Evolutionary conservation across 441 rosid genomes (phyloP).

Genomic region (Jatropha multifida): DNA sequence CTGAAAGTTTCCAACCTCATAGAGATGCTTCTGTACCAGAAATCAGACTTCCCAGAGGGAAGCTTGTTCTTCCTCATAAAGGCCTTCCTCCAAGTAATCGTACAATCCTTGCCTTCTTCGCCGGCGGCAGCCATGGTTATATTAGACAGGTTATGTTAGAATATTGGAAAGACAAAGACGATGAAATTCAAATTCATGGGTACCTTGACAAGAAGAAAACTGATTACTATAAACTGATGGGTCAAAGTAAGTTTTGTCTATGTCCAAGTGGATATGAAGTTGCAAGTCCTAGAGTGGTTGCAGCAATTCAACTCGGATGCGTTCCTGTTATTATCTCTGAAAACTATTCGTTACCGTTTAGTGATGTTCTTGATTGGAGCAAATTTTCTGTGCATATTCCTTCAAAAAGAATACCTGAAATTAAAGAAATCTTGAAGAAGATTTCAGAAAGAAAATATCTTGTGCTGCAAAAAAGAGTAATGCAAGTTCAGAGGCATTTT

Average conservation of each 20-base stretch:
- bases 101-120: slow-evolving; percentile 55
- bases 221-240: slow-evolving; percentile 43
- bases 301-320: slow-evolving; percentile 37
- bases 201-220: slow-evolving; percentile 48
- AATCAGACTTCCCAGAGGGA: slow-evolving; percentile 45
- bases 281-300: slow-evolving; percentile 46
- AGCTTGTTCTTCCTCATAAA: slow-evolving; percentile 34
- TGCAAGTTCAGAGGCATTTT: slow-evolving; percentile 44
- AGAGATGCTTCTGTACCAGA: slow-evolving; percentile 75
- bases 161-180: slow-evolving; percentile 60
- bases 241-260: slow-evolving; percentile 29
- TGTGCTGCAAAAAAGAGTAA: slow-evolving; percentile 35
- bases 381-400: slow-evolving; percentile 44
- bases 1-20: slow-evolving; percentile 68
- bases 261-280: slow-evolving; percentile 43
- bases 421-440: slow-evolving; percentile 34
- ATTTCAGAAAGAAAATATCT: slow-evolving; percentile 28
- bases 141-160: slow-evolving; percentile 49
- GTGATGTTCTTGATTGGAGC: slow-evolving; percentile 51
- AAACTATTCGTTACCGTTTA: slow-evolving; percentile 40
- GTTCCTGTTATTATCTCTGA: slow-evolving; percentile 49
- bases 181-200: slow-evolving; percentile 45
- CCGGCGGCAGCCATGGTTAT: slow-evolving; percentile 66
- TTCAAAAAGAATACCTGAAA: slow-evolving; percentile 32
- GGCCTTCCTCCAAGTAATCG: slow-evolving; percentile 32